Conservation (phyloP, 2,329 filamentous ascomycete genomes). For the Myriosclerotinia scirpicola region DNA sequence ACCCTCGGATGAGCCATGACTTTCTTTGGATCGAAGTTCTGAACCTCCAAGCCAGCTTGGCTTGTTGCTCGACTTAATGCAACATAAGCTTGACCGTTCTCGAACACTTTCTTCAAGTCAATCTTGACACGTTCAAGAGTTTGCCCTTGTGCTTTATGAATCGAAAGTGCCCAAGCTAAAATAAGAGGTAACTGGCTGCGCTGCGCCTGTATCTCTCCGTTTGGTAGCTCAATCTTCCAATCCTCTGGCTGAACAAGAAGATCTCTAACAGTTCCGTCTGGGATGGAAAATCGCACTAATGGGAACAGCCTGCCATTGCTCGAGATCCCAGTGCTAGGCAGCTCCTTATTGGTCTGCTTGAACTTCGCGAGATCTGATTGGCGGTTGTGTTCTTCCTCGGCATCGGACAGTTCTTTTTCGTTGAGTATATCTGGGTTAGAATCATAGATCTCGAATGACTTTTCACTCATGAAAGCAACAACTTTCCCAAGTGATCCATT, state of each 20-base stretch:
- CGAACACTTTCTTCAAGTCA: constrained; percentile 87
- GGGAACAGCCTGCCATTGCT: constrained; percentile 65
- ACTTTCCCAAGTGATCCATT: constrained; percentile 93
- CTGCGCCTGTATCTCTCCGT: constrained; percentile 87
- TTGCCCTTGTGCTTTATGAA: constrained; percentile 97
- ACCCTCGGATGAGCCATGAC: constrained; percentile 94
- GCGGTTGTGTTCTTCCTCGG: constrained; percentile 39
- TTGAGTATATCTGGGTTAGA: constrained; percentile 58
- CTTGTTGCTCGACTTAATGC: constrained; percentile 89
- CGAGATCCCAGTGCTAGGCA: constrained; percentile 39
- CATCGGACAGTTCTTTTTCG: constrained; percentile 46
- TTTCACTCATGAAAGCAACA: constrained; percentile 72
- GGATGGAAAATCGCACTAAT: constrained; percentile 77
- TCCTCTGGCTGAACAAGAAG: constrained; percentile 83
- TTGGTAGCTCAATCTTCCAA: constrained; percentile 98
- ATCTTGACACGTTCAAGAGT: constrained; percentile 88
- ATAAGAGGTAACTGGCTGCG: constrained; percentile 84
- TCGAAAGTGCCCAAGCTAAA: constrained; percentile 93
- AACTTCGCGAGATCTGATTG: constrained; percentile 45
- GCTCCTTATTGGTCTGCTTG: constrained; percentile 36
- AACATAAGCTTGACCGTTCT: constrained; percentile 97
- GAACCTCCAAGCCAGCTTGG: constrained; percentile 82
- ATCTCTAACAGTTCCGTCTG: constrained; percentile 72
- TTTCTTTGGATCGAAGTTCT: constrained; percentile 84
- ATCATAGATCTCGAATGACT: constrained; percentile 58